Percentiles rank a stretch among this genome's conserved stretches.
These are phyloP conservation scores for Mycosarcoma mackinlayi DNA, from an alignment of 1,284 basidiomycete genomes.

Conservation along the genomic window DNA sequence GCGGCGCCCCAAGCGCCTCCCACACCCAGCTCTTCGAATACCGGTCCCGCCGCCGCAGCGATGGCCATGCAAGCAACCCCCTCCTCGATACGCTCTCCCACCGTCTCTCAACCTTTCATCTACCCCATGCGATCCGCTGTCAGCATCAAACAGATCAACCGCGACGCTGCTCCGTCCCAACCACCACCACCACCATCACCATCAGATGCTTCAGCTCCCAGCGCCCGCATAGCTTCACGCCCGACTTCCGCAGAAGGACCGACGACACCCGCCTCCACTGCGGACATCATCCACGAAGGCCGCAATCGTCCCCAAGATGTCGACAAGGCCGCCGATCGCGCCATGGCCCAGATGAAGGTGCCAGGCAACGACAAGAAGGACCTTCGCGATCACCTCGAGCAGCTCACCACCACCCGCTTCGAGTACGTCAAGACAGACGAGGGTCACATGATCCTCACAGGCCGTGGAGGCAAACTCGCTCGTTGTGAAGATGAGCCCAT, in stretches of 20 bases:
- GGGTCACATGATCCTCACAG: conserved; percentile 78
- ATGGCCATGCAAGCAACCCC: conserved; percentile 15
- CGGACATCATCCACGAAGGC: conserved; percentile 24
- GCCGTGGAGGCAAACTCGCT: conserved; percentile 77
- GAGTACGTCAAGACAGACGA: conserved; percentile 77
- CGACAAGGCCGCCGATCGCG: conserved; percentile 30
- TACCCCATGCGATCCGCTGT: conserved; percentile 62
- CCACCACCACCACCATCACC: no score
- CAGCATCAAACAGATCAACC: conserved; percentile 49
- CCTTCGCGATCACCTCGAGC: conserved; percentile 35
- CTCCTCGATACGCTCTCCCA: conserved; percentile 30
- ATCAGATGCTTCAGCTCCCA: conserved; percentile 4
- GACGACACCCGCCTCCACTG: not conserved
- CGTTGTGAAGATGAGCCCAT: conserved; percentile 90
- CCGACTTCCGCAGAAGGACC: conserved; percentile 16
- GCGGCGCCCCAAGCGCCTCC: conserved; percentile 12
- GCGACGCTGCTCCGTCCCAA: conserved; percentile 14
- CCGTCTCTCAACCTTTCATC: conserved; percentile 55
- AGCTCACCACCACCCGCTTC: conserved; percentile 71
- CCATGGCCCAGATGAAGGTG: conserved; percentile 34
- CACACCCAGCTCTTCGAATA: conserved; percentile 2
- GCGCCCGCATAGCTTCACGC: conserved; percentile 12
- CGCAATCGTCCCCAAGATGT: conserved; percentile 37
- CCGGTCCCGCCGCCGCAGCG: conserved; percentile 1
- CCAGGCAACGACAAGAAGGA: conserved; percentile 28